Percentiles rank a stretch among this genome's conserved stretches.
These are phyloP conservation scores for Komagataella phaffii DNA, from an alignment of 805 yeast species.

Conservation along the genomic window DNA sequence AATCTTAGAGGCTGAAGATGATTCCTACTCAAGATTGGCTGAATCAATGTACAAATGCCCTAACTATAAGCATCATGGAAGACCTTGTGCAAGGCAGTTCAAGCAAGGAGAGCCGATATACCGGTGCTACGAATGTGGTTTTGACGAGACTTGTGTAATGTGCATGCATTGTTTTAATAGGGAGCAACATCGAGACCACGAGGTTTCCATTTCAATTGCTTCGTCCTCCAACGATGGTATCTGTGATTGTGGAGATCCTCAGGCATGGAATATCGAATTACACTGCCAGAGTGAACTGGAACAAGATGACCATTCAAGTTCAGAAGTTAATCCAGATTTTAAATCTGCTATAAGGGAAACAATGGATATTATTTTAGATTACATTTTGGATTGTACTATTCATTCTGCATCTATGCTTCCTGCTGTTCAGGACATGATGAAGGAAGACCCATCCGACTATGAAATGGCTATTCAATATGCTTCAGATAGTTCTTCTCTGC, in stretches of 20 bases:
- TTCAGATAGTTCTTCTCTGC: constrained; percentile 21
- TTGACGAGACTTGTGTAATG: constrained; percentile 66
- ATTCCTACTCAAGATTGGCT: not conserved
- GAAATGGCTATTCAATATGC: constrained; percentile 4
- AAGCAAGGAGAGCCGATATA: constrained; percentile 52
- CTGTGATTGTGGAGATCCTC: constrained; percentile 64
- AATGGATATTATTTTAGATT: constrained; percentile 23
- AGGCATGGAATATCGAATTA: constrained; percentile 42
- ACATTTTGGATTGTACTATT: constrained; percentile 27
- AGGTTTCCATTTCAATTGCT: constrained; percentile 39
- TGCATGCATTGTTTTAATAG: constrained; percentile 64
- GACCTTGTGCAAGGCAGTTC: constrained; percentile 58
- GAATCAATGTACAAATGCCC: not conserved
- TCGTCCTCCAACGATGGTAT: constrained; percentile 37
- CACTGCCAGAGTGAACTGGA: constrained; percentile 30
- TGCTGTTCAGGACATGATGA: constrained; percentile 12
- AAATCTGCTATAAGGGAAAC: constrained; percentile 13
- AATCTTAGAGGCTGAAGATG: not conserved
- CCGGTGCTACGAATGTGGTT: constrained; percentile 64
- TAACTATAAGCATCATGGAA: constrained; percentile 28
- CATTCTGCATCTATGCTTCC: constrained; percentile 26
- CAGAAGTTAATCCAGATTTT: constrained; percentile 5
- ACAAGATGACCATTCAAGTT: constrained; percentile 3
- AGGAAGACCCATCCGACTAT: not conserved
- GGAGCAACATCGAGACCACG: constrained; percentile 55